Evolutionary conservation across 192 early-diverging fungal genomes (phyloP), one percentile per base, ranked within the genome.

Genomic region (Backusella luteola): DNA sequence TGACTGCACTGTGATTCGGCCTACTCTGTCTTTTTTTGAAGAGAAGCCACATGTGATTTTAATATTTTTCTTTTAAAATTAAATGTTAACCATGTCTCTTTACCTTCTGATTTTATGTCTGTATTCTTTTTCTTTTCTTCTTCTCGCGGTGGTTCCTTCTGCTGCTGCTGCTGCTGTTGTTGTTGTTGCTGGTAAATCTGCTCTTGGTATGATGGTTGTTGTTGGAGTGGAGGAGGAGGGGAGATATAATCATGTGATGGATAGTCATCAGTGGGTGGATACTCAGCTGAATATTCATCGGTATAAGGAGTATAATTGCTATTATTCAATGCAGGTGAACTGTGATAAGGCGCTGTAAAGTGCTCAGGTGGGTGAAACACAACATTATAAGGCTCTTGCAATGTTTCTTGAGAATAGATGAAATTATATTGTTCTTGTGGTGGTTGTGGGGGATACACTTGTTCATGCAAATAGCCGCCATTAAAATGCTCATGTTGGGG

Each of bases 1-100:
- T 34, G 80, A 81, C 34, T 74, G 70, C 1, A 81, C 80, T 41
- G 80, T 81, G 23, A 81, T 81, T 68, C 77, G 80, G 0, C 80
- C 67, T 17, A 81, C 69, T 66, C 71, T 80, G 15, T 70, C 79
- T 80, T 44, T 44, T 44, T 44, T 44, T 44, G 42, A 71, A 39
- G 23, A n/a, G 32, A 32, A 32, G 11, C 19, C 34, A 69, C 11
- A 21, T 39, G 68, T 69, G 19, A 39, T 41, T 69, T 41, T 23
- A 41, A 11, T 36, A 9, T 19, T 8, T 21, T 3, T n/a, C 19
- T 67, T 29, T 12, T 19, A 21, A 41, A 36, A 38, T 23, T 26
- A 29, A 53, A 35, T 15, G n/a, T n/a, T 35, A 35, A 5, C 9
- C 4, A 29, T 29, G 8, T 29, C 6, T 32, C 21, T 15, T 49